Evolutionary conservation across 768 basidiomycete genomes (phyloP).

Genomic region (Cyclocybe cylindracea): DNA sequence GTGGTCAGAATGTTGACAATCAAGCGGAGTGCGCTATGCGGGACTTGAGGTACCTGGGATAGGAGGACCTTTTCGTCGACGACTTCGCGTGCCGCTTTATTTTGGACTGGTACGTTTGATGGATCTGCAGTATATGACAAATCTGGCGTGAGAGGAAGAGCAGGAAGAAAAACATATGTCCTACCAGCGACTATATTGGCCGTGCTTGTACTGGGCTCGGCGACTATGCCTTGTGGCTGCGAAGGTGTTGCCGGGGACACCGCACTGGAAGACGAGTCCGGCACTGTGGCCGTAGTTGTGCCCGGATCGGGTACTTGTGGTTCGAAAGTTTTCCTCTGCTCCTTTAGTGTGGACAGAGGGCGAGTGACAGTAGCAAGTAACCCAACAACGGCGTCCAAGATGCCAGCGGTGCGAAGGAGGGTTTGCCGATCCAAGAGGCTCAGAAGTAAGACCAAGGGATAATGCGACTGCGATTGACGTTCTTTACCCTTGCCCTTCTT

Average conservation of each 20-base stretch:
- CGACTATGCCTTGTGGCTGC: too few species aligned
- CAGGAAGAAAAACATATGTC: background rate
- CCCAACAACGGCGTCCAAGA: slow-evolving; percentile 91
- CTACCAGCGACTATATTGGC: too few species aligned
- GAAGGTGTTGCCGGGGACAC: too few species aligned
- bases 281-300: background rate
- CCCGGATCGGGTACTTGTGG: background rate
- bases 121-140: slow-evolving; percentile 2
- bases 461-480: slow-evolving; percentile 82
- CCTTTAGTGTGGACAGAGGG: slow-evolving; percentile 70
- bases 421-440: slow-evolving; percentile 85
- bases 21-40: slow-evolving; percentile 79
- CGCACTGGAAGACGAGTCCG: too few species aligned
- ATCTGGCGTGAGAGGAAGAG: background rate
- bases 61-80: slow-evolving; percentile 55
- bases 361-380: slow-evolving; percentile 88
- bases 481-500: slow-evolving; percentile 98
- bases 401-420: slow-evolving; percentile 82
- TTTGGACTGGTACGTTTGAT: slow-evolving; percentile 7
- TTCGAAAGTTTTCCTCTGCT: slow-evolving; percentile 34
- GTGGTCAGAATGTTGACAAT: slow-evolving; percentile 97
- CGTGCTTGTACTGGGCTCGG: too few species aligned
- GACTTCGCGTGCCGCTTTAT: slow-evolving; percentile 31
- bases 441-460: slow-evolving; percentile 88
- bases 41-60: slow-evolving; percentile 80